phyloP scores from a whole-genome alignment of 169 alveolate species.

The Eimeria sp. region DNA sequence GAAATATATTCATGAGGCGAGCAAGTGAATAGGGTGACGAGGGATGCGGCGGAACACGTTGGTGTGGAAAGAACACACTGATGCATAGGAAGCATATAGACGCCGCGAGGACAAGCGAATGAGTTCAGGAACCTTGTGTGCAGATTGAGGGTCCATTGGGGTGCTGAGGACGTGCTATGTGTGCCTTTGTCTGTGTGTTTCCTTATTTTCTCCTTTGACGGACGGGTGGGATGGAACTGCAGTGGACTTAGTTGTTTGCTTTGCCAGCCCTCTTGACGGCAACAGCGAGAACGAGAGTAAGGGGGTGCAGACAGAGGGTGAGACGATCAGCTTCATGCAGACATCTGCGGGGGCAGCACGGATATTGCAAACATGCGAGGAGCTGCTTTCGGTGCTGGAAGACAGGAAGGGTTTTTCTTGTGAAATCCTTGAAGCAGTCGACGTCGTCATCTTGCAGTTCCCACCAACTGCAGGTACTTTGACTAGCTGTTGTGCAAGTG shows the following conservation, averaged over 20 bases:
- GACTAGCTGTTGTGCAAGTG: neutral
- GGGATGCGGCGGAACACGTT: neutral
- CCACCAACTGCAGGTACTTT: conserved; percentile 31
- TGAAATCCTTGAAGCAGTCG: conserved; percentile 34
- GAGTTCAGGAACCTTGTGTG: neutral
- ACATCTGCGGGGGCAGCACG: conserved; percentile 43
- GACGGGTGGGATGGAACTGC: neutral
- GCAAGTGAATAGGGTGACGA: neutral
- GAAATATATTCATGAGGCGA: neutral
- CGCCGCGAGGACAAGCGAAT: neutral
- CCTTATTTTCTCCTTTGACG: neutral
- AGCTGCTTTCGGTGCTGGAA: conserved; percentile 42
- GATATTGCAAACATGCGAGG: conserved; percentile 12
- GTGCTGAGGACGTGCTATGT: neutral
- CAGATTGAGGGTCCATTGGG: neutral
- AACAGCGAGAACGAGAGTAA: neutral
- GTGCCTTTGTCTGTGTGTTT: neutral
- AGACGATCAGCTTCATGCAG: conserved; percentile 41
- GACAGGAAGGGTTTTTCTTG: neutral
- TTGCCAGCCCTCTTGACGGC: conserved; percentile 40
- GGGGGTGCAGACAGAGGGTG: neutral
- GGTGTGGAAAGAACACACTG: neutral
- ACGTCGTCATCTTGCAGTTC: conserved; percentile 42
- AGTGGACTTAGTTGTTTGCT: conserved; percentile 37
- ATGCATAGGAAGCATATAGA: neutral